Evolutionary conservation across 495 filamentous ascomycete genomes (phyloP), one percentile per base, ranked within the genome.

Genomic region (Oidiodendron maius): DNA sequence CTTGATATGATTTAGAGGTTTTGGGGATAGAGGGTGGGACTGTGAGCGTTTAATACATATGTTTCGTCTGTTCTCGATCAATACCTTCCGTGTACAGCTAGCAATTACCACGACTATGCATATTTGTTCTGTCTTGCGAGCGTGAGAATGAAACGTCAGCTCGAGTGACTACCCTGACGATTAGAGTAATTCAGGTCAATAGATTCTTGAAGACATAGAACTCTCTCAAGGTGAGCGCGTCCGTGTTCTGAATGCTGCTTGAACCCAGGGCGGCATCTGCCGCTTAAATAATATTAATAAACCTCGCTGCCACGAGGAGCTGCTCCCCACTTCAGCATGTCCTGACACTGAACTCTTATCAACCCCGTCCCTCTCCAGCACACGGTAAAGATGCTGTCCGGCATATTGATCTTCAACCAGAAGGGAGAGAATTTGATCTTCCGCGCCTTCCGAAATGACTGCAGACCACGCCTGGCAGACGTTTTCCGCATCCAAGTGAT

Each of bases 401-500:
- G 93, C 48, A 90, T 99, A 58, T 78, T 99, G 39, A 80, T 99
- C 56, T 99, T 99, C 74, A 99, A 99, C 60, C 94, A 97, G 65
- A 99, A 99, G 68, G 93, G 93, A 71, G 93, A 99, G 75, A 96
- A 96, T 66, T 86, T 99, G 54, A 99, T 99, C 66, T 96, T 97
- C 70, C 90, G 93, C 55, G 87, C 94, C 58, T 99, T 96, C 69
- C 89, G 93, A 59, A 93, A 91, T 64, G 93, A 99, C 69, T 96
- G 91, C 66, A 87, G 93, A 34, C 93, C 93, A 17, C 87, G 93
- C 16, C 85, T 99, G 37, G 91, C 93, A 66, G 93, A 99, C 64
- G 90, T 97, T 67, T 99, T 99, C 69, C 93, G 93, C 70, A 97
- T 99, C 67, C 93, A 99, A 63, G 93, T 99, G 69, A 96, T 97